phyloP scores from a whole-genome alignment of 1,284 basidiomycete genomes.

The Violaceomyces palustris region DNA sequence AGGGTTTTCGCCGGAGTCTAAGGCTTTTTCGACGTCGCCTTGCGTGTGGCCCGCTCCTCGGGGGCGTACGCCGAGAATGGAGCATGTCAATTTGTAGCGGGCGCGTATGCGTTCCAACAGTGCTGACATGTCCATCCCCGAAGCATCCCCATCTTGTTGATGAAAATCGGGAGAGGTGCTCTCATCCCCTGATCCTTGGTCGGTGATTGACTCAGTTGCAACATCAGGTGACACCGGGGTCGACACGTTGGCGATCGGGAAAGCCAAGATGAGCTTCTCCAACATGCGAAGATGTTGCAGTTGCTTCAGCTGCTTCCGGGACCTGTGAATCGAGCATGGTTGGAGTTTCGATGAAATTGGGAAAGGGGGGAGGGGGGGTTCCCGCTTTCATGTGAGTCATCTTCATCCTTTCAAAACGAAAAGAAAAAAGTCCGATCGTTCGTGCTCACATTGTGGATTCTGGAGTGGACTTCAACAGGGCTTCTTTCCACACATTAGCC shows the following conservation, averaged over 20 bases:
- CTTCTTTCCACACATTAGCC: conserved; percentile 63
- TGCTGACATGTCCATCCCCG: conserved; percentile 64
- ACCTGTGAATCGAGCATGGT: conserved; percentile 11
- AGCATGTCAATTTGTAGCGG: conserved; percentile 78
- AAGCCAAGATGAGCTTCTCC: conserved; percentile 64
- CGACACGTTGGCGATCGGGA: conserved; percentile 59
- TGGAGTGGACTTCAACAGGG: too few species aligned
- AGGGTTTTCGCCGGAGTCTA: too few species aligned
- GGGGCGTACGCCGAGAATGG: conserved; percentile 71
- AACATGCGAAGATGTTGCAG: conserved; percentile 65
- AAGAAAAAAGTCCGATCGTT: too few species aligned
- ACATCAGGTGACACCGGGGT: conserved; percentile 51
- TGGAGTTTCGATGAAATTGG: too few species aligned
- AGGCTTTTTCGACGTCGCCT: too few species aligned
- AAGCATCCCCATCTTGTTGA: conserved; percentile 49
- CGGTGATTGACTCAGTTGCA: conserved; percentile 1
- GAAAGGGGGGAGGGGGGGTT: too few species aligned
- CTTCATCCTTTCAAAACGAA: too few species aligned
- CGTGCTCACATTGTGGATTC: too few species aligned
- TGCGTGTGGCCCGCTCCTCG: conserved; percentile 6
- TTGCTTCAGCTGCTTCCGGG: conserved; percentile 55
- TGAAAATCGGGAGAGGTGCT: conserved; percentile 3
- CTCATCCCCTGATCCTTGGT: not conserved
- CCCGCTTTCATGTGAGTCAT: not conserved
- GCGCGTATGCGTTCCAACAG: conserved; percentile 80